Evolutionary conservation across 176 grass and related monocot genomes (phyloP).

Genomic region (Oryza australiensis): DNA sequence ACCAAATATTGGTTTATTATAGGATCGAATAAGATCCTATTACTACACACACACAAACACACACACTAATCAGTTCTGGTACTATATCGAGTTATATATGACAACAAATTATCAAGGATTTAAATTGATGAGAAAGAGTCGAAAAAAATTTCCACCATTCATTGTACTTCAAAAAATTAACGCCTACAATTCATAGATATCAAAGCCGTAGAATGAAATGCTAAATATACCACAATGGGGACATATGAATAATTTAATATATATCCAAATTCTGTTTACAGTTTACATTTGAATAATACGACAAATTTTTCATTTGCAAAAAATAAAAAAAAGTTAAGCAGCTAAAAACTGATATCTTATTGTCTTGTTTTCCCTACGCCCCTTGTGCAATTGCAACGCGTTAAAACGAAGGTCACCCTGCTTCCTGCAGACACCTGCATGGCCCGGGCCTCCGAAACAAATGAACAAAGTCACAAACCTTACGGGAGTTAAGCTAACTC

Average conservation of each 20-base stretch:
- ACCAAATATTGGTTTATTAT: too few species aligned
- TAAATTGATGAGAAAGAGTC: neutral
- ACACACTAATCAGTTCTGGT: too few species aligned
- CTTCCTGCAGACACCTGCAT: slow-evolving; percentile 6
- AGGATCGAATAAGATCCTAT: too few species aligned
- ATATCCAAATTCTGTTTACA: neutral
- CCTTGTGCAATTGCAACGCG: neutral
- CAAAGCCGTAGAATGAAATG: neutral
- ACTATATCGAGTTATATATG: too few species aligned
- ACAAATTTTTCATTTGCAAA: neutral
- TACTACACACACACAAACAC: too few species aligned
- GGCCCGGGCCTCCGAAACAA: slow-evolving; percentile 28
- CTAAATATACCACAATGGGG: neutral
- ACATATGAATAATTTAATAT: neutral
- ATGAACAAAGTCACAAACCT: neutral
- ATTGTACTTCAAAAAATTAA: too few species aligned
- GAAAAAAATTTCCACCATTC: too few species aligned
- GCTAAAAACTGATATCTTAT: neutral
- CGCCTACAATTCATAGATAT: neutral
- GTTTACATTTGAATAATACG: neutral
- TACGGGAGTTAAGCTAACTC: neutral
- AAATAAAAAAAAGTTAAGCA: slow-evolving; percentile 6
- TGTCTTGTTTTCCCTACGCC: neutral
- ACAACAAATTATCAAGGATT: too few species aligned
- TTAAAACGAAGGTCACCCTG: slow-evolving; percentile 23